Evolutionary conservation across 306 rosid species (phyloP).

Genomic region (Senna siamea): DNA sequence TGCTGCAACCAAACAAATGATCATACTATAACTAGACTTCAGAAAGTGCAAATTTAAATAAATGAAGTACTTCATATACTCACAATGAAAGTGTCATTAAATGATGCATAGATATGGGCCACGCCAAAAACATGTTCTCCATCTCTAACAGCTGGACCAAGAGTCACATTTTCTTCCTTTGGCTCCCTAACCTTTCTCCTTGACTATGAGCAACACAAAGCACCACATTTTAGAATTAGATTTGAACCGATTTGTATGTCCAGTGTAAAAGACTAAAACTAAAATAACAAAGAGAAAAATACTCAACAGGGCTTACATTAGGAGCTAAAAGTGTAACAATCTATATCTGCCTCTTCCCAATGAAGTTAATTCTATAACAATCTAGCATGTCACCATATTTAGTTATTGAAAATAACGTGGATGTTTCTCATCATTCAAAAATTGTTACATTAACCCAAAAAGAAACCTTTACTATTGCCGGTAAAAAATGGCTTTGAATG

Average conservation of each 20-base stretch:
- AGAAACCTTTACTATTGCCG: not conserved
- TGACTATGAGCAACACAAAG: constrained; percentile 40
- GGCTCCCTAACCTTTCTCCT: constrained; percentile 88
- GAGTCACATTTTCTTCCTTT: constrained; percentile 84
- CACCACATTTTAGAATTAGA: not conserved
- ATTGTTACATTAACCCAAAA: not conserved
- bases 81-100: constrained; percentile 85
- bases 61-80: constrained; percentile 23
- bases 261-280: not conserved
- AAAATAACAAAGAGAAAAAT: not conserved
- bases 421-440: too few species aligned
- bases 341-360: not conserved
- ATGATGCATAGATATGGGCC: constrained; percentile 82
- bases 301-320: not conserved
- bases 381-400: not conserved
- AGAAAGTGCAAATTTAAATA: not conserved
- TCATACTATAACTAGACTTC: not conserved
- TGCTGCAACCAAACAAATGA: constrained; percentile 54
- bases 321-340: not conserved
- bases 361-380: not conserved
- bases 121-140: constrained; percentile 89
- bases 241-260: not conserved
- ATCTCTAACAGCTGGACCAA: constrained; percentile 84
- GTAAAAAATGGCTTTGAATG: not conserved
- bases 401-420: not conserved